Percentiles rank a stretch among this genome's conserved stretches.
These are phyloP conservation scores for Aleurites moluccanus DNA, from an alignment of 441 rosid species.

Conservation along the genomic window DNA sequence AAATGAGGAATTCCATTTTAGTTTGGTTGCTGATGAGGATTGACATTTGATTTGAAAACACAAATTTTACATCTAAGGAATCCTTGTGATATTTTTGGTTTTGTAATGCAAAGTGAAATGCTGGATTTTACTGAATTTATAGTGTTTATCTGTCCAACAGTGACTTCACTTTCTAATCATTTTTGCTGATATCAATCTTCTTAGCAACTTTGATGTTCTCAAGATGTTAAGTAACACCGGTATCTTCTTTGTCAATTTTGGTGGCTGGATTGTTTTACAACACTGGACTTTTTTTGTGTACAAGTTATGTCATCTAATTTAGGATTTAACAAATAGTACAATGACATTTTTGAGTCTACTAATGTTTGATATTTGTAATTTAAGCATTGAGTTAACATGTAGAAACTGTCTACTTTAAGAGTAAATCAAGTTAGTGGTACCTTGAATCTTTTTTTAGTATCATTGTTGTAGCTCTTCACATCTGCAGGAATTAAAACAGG, in stretches of 20 bases:
- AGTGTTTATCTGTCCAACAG: neutral
- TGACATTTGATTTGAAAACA: neutral
- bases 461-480: neutral
- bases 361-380: neutral
- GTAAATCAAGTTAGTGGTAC: neutral
- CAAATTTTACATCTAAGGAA: too few species aligned
- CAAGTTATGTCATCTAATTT: too few species aligned
- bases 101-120: too few species aligned
- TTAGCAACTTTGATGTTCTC: neutral
- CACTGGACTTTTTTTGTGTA: neutral
- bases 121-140: too few species aligned
- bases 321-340: neutral
- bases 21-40: constrained; percentile 1
- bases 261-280: neutral
- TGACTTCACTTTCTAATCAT: neutral
- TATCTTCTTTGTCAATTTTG: neutral
- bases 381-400: neutral
- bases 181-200: neutral
- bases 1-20: too few species aligned
- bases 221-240: neutral
- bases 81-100: too few species aligned
- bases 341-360: neutral
- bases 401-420: neutral
- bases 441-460: neutral
- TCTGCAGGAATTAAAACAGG: constrained; percentile 61